Conservation (phyloP, 1,139 yeast genomes). For the Magnusiomyces paraingens region DNA sequence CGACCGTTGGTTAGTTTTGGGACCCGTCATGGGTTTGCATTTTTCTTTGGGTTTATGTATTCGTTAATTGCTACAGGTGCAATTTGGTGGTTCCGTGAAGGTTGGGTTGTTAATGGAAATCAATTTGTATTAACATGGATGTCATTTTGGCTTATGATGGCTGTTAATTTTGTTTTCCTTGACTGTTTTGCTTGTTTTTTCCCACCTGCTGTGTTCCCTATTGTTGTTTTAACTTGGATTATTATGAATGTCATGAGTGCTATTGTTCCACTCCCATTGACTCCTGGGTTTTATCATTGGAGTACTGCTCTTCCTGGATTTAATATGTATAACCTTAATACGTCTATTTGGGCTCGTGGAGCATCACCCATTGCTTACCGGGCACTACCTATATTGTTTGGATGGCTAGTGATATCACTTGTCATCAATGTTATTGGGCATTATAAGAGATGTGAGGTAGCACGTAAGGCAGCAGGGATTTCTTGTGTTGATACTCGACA, state of each 20-base stretch:
- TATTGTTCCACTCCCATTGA: slow-evolving; percentile 13
- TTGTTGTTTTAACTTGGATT: slow-evolving; percentile 17
- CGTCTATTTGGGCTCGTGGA: slow-evolving; percentile 49
- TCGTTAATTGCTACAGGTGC: slow-evolving; percentile 16
- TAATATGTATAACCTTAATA: slow-evolving; percentile 53
- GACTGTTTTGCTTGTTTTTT: too few species aligned
- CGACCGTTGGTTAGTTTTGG: neutral
- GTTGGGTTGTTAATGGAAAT: slow-evolving; percentile 18
- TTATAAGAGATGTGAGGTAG: too few species aligned
- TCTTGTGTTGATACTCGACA: too few species aligned
- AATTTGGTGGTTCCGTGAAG: slow-evolving; percentile 20
- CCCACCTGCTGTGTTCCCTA: slow-evolving; percentile 16
- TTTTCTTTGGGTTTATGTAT: slow-evolving; percentile 8
- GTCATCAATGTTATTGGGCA: neutral
- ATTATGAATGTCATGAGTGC: slow-evolving; percentile 16
- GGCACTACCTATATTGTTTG: slow-evolving; percentile 18
- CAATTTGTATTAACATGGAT: slow-evolving; percentile 21
- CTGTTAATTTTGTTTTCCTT: slow-evolving; percentile 2
- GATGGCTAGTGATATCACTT: slow-evolving; percentile 14
- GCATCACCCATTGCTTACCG: slow-evolving; percentile 41
- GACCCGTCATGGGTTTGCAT: slow-evolving; percentile 4
- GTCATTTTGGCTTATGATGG: slow-evolving; percentile 14
- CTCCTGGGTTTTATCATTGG: slow-evolving; percentile 18
- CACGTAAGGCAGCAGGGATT: too few species aligned
- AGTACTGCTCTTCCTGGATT: slow-evolving; percentile 23